These are phyloP conservation scores for Biscogniauxia marginata DNA, from an alignment of 2,329 filamentous ascomycete genomes.

Conservation along the genomic window DNA sequence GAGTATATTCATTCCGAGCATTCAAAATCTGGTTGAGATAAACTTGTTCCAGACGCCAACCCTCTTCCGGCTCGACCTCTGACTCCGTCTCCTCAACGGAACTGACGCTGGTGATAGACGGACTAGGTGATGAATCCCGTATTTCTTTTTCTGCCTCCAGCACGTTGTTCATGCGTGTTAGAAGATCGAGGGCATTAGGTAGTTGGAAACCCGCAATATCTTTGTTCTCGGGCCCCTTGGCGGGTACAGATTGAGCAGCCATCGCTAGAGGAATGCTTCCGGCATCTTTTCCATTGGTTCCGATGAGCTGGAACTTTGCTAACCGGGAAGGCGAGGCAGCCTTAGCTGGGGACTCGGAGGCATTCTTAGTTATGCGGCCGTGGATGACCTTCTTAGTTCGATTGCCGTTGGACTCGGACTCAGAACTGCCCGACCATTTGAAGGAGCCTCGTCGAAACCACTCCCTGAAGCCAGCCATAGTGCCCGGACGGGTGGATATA, in stretches of 20 bases:
- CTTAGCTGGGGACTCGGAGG: background rate
- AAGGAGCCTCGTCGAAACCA: slow-evolving; percentile 11
- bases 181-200: no score
- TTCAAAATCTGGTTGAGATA: slow-evolving; percentile 30
- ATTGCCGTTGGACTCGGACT: background rate
- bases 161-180: no score
- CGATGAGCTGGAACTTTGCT: background rate
- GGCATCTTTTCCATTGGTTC: background rate
- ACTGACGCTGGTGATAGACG: background rate
- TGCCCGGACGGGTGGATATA: background rate
- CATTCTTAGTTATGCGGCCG: slow-evolving; percentile 22
- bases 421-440: background rate
- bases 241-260: no score
- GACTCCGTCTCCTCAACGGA: slow-evolving; percentile 3
- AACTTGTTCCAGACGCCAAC: slow-evolving; percentile 29
- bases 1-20: slow-evolving; percentile 27
- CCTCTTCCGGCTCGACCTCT: slow-evolving; percentile 15
- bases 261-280: background rate
- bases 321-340: background rate
- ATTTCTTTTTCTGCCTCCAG: background rate
- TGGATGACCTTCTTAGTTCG: slow-evolving; percentile 14
- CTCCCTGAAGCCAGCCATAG: slow-evolving; percentile 11
- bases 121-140: background rate
- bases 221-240: no score
- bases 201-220: no score